Evolutionary conservation across 2,329 filamentous ascomycete genomes (phyloP), one percentile per base, ranked within the genome.

Genomic region (Hymenoscyphus fructigenus): DNA sequence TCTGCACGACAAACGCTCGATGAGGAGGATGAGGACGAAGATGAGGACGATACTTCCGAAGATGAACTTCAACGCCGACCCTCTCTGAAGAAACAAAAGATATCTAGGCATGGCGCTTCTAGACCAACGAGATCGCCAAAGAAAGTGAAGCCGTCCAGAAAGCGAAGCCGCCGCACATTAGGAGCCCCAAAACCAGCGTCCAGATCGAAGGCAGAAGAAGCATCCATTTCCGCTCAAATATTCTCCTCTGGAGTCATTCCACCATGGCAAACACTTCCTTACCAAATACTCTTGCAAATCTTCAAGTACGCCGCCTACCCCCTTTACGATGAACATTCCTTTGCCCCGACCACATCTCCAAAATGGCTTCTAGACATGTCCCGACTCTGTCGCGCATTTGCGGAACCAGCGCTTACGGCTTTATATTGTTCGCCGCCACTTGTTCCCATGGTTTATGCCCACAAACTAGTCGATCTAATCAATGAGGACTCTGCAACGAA

Each of bases 391-490:
- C 84, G 81, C 60, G 76, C 82, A 2, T 92, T 93, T 64, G 79
- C 85, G 0, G 91, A 93, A 71, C 89, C 92, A 5, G 91, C 91
- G 1, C 77, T 95, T 60, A 87, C 87, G 5, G 88, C 86, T 1
- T 80, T 96, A 5, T 95, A 95, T 75, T 81, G 84, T 57, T 85
- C 82, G 5, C 91, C 91, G 9, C 87, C 88, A 1, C 79, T 95
- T 56, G 81, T 84, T 65, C 81, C 83, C 0, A 77, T 81, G 41
- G 76, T 78, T 38, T 82, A 83, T 67, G 79, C 79, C 14, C 81
- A 81, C 67, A 76, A 78, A 65, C 61, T 76, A 41, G 81, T 95
- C 9, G 81, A 84, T n/a, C 77, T 80, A 17, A 80, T 85, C 23
- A 79, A 79, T 15, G 76, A 79, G 4, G 70, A 75, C 44, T 72